Base-by-base conservation (phyloP, 2,329 filamentous ascomycete species). In the Exophiala phaeomuriformis region DNA sequence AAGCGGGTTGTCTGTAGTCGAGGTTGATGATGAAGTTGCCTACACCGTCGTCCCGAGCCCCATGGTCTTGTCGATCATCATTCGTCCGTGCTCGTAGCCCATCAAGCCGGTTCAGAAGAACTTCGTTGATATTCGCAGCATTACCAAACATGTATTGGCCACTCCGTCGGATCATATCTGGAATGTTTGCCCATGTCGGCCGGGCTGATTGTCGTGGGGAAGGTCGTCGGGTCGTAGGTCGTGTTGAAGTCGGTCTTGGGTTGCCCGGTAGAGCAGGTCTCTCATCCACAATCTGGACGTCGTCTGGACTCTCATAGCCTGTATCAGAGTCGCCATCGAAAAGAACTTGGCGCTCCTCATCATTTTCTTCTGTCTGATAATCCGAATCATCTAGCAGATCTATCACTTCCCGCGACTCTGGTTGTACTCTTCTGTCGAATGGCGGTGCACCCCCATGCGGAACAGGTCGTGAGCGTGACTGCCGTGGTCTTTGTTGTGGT, bases 371-470 rank as follows among this genome's bases (percentile, higher is more conserved):
- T 44, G 51, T 57, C 53, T 55, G 45, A 31, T 52, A 67, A n/a
- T 72, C 71, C 0, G 71, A 66, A 5, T 75, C 74, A 28, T 72
- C 67, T 10, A 74, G 76, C 19, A 77, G 63, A 59, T 77, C 73
- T 33, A 77, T 75, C 5, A 75, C 66, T 47, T 71, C 67, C 43
- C 66, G 65, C 7, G 53, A 55, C n/a, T 49, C 39, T 33, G 52
- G 39, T 35, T 41, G 47, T 45, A 7, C 5, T 36, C 53, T 12
- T 37, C 28, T 28, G 8, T 19, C 48, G 29, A 58, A 55, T 3
- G 52, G 56, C 7, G 56, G 52, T 30, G 56, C 56, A 36, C 50
- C 49, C 19, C 30, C 27, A 10, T 36, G 31, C 47, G 43, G 12
- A 41, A 6, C 12, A 41, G 19, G 19, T 7, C 46, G 46, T 48